A percentile compares a stretch with the other conserved stretches of the same genome.
phyloP scores from a whole-genome alignment of 768 basidiomycete genomes.

The Ramaria rubella region DNA sequence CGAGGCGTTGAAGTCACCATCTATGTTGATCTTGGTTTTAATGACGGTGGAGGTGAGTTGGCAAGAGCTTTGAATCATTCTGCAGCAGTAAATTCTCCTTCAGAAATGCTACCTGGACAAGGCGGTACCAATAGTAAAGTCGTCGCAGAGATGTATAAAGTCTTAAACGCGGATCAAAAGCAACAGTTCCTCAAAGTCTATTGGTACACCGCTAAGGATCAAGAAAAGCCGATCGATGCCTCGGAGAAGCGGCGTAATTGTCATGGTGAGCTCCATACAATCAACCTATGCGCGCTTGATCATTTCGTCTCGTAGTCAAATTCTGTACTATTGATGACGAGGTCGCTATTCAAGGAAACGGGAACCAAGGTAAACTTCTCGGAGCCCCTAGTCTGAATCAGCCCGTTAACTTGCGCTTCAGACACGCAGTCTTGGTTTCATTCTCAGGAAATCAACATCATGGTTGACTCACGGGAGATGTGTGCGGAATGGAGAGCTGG shows the following conservation, averaged over 20 bases:
- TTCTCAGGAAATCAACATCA: constrained; percentile 61
- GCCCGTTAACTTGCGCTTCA: constrained; percentile 12
- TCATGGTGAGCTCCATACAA: constrained; percentile 37
- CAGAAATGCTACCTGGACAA: constrained; percentile 58
- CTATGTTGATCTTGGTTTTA: constrained; percentile 53
- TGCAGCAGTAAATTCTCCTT: constrained; percentile 28
- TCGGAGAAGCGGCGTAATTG: constrained; percentile 64
- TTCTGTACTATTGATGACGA: constrained; percentile 60
- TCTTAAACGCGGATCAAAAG: constrained; percentile 39
- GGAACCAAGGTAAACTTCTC: constrained; percentile 61
- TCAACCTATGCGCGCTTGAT: not conserved
- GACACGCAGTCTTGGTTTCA: constrained; percentile 70
- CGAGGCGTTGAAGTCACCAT: constrained; percentile 54
- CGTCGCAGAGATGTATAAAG: constrained; percentile 48
- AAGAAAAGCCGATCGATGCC: constrained; percentile 58
- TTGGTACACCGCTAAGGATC: constrained; percentile 61
- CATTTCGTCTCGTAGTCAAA: constrained; percentile 37
- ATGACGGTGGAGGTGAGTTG: constrained; percentile 19
- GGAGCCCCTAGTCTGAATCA: constrained; percentile 10
- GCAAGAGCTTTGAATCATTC: not conserved
- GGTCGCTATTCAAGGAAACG: constrained; percentile 62
- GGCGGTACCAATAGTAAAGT: constrained; percentile 72
- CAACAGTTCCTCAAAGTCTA: constrained; percentile 44
- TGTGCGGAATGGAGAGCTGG: constrained; percentile 51
- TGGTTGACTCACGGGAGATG: constrained; percentile 50